Percentiles rank a stretch among this genome's conserved stretches.
Conservation (phyloP, 805 yeast species). For the Blastobotrys parvus region DNA sequence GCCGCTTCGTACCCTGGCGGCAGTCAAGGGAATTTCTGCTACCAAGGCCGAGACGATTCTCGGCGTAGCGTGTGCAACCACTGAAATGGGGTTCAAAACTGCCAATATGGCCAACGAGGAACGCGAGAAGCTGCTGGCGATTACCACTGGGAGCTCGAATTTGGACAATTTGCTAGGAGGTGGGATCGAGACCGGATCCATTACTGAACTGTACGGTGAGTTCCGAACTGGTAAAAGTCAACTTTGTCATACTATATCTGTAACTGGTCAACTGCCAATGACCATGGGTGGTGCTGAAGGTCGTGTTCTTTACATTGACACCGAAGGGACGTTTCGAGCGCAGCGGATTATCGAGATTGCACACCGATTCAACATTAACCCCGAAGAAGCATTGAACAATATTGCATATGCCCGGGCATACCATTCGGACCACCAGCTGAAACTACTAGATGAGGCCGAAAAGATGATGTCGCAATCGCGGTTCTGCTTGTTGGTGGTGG, state of each 20-base stretch:
- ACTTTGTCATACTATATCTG: conserved; percentile 92
- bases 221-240: conserved; percentile 97
- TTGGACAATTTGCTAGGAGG: conserved; percentile 91
- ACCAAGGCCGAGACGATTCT: conserved; percentile 85
- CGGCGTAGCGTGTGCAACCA: conserved; percentile 74
- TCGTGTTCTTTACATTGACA: conserved; percentile 89
- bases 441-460: conserved; percentile 80
- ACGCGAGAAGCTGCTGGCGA: conserved; percentile 80
- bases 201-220: conserved; percentile 95
- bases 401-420: conserved; percentile 97
- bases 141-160: conserved; percentile 93
- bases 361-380: conserved; percentile 81
- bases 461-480: conserved; percentile 94
- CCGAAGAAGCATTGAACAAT: conserved; percentile 90
- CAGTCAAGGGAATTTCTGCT: conserved; percentile 88
- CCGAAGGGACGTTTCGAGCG: conserved; percentile 96
- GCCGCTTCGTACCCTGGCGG: conserved; percentile 68
- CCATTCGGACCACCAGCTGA: conserved; percentile 92
- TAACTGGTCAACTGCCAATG: conserved; percentile 91
- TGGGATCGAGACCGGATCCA: conserved; percentile 94
- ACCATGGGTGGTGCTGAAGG: conserved; percentile 99
- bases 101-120: conserved; percentile 91
- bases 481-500: conserved; percentile 85
- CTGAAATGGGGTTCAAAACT: conserved; percentile 95
- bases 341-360: conserved; percentile 84